phyloP scores from a whole-genome alignment of 345 rosid genomes.

The Eutrema yunnanense region DNA sequence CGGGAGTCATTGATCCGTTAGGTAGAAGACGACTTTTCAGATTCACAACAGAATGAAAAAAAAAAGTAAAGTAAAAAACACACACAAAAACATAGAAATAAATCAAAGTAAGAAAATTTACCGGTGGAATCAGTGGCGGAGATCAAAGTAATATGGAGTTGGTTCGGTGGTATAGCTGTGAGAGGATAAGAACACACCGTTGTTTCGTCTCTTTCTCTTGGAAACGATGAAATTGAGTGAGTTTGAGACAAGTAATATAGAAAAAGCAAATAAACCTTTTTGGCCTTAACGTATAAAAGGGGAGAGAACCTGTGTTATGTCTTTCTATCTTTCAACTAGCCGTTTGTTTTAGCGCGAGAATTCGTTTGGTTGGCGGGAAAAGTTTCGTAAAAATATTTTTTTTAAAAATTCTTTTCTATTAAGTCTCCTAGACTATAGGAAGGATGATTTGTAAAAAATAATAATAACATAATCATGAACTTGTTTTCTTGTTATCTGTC shows the following conservation, averaged over 20 bases:
- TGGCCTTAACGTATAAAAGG: neutral
- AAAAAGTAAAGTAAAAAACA: neutral
- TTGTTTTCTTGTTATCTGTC: neutral
- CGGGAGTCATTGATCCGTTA: neutral
- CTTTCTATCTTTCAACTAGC: neutral
- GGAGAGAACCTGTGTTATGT: neutral
- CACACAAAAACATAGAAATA: neutral
- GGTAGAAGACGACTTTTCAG: neutral
- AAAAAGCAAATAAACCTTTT: neutral
- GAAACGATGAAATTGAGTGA: conserved; percentile 10
- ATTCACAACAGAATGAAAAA: neutral
- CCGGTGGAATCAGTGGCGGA: neutral
- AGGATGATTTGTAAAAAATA: neutral
- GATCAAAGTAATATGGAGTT: neutral
- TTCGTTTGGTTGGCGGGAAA: conserved; percentile 24
- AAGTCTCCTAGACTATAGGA: neutral
- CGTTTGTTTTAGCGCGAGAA: neutral
- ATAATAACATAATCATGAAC: neutral
- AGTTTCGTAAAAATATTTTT: neutral
- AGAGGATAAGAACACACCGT: conserved; percentile 26
- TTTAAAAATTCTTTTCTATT: neutral
- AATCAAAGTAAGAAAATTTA: neutral
- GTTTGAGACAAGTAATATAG: conserved; percentile 6
- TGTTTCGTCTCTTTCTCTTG: conserved; percentile 4
- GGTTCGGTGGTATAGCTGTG: neutral